A percentile compares a stretch with the other conserved stretches of the same genome.
phyloP scores from a whole-genome alignment of 148 eudicot species.

The Nepenthes mirabilis region DNA sequence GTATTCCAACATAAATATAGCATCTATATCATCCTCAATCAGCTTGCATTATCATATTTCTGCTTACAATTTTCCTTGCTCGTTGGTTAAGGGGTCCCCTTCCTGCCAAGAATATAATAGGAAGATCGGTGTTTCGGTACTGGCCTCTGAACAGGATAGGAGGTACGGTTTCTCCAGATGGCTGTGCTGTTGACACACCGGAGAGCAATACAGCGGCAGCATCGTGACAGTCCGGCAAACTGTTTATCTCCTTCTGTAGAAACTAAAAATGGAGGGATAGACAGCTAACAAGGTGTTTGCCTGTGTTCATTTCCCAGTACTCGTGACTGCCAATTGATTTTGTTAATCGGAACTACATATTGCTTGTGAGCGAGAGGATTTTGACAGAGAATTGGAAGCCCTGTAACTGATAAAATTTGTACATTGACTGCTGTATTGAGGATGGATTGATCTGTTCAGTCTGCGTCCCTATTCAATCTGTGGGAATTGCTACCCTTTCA shows the following conservation, averaged over 20 bases:
- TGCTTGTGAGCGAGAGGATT: not conserved
- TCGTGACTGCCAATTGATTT: not conserved
- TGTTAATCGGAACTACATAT: not conserved
- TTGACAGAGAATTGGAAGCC: not conserved
- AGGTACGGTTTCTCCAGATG: constrained; percentile 57
- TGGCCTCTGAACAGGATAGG: constrained; percentile 86
- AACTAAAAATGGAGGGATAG: too few relatives aligned
- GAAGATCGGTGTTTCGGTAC: constrained; percentile 79
- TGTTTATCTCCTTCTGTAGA: too few relatives aligned
- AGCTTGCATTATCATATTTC: not conserved
- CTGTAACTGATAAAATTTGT: too few relatives aligned
- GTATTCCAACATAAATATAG: not conserved
- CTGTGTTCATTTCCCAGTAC: not conserved
- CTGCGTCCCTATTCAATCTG: too few relatives aligned
- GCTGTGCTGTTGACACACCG: constrained; percentile 63
- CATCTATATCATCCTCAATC: not conserved
- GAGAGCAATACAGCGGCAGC: constrained; percentile 30
- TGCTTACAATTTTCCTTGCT: constrained; percentile 1
- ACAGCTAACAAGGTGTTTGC: not conserved
- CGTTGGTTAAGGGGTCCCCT: constrained; percentile 63
- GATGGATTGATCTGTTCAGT: not conserved
- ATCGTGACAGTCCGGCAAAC: constrained; percentile 11
- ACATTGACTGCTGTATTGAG: too few relatives aligned
- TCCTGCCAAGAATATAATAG: constrained; percentile 78
- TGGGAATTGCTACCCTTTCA: too few relatives aligned